Evolutionary conservation across 345 rosid species (phyloP).

Genomic region (Streptanthus diversifolius): DNA sequence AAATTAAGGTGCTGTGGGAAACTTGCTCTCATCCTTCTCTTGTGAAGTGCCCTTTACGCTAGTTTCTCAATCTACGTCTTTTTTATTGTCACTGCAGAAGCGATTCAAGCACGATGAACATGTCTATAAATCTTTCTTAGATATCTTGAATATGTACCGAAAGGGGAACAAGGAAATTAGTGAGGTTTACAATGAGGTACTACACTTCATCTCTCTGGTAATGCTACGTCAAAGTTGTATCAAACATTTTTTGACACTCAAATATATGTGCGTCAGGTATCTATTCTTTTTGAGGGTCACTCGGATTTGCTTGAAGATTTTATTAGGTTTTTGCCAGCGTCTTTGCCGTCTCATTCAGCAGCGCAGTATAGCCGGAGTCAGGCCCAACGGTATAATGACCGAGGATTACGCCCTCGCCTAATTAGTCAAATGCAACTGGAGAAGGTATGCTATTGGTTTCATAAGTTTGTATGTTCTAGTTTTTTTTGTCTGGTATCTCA

Average conservation of each 20-base stretch:
- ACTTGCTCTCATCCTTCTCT: neutral
- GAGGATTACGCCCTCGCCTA: slow-evolving; percentile 42
- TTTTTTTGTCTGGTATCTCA: slow-evolving; percentile 12
- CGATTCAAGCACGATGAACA: slow-evolving; percentile 83
- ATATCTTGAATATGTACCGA: slow-evolving; percentile 83
- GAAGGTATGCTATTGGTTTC: slow-evolving; percentile 46
- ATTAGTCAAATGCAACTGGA: slow-evolving; percentile 57
- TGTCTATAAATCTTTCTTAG: slow-evolving; percentile 87
- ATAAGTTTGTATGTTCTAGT: neutral
- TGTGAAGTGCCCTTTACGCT: neutral
- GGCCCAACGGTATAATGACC: slow-evolving; percentile 52
- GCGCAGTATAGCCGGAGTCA: slow-evolving; percentile 48
- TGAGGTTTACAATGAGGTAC: slow-evolving; percentile 90
- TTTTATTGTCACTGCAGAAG: slow-evolving; percentile 48
- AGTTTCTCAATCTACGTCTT: neutral
- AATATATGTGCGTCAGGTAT: slow-evolving; percentile 47
- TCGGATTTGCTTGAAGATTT: slow-evolving; percentile 89
- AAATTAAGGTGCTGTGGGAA: slow-evolving; percentile 58
- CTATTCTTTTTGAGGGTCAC: slow-evolving; percentile 73
- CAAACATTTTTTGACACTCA: neutral
- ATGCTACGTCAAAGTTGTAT: neutral
- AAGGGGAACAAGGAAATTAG: slow-evolving; percentile 83
- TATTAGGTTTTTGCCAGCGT: slow-evolving; percentile 75
- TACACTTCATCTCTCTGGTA: slow-evolving; percentile 1
- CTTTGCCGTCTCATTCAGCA: slow-evolving; percentile 51